Percentiles rank a stretch among this genome's conserved stretches.
phyloP scores from a whole-genome alignment of 169 alveolate genomes.

The Plasmodium reichenowi region DNA sequence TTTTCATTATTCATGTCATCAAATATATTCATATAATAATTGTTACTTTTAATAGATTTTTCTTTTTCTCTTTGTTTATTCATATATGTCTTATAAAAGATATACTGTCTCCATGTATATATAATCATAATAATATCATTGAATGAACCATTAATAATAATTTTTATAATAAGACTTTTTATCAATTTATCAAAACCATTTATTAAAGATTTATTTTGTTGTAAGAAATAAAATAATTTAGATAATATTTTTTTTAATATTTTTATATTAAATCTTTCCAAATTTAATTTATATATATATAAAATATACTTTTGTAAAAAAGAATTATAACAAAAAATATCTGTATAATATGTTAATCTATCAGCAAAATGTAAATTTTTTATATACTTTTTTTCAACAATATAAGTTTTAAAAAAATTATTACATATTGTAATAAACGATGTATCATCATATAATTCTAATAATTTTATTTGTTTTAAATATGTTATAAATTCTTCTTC shows the following conservation, averaged over 20 bases:
- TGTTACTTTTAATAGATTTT: background rate
- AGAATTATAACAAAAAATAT: constrained; percentile 48
- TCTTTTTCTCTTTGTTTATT: background rate
- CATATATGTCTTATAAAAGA: constrained; percentile 22
- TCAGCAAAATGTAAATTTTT: constrained; percentile 46
- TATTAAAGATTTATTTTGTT: constrained; percentile 32
- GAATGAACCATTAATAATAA: constrained; percentile 32
- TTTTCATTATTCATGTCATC: background rate
- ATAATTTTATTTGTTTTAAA: constrained; percentile 44
- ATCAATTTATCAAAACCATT: constrained; percentile 56
- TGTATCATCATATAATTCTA: constrained; percentile 24
- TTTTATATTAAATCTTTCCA: constrained; percentile 24
- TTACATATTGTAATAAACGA: constrained; percentile 5
- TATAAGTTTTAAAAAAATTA: constrained; percentile 40
- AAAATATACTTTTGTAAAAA: constrained; percentile 57
- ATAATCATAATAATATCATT: constrained; percentile 39
- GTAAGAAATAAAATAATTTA: constrained; percentile 28
- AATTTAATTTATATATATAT: constrained; percentile 56
- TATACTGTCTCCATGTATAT: constrained; percentile 33
- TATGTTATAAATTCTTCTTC: constrained; percentile 38
- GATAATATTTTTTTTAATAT: constrained; percentile 63
- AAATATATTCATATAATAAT: background rate
- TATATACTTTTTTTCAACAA: constrained; percentile 17
- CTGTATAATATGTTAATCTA: constrained; percentile 67
- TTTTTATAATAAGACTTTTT: constrained; percentile 30